Evolutionary conservation across 2,329 filamentous ascomycete genomes (phyloP).

Genomic region (Monosporascus sp.): DNA sequence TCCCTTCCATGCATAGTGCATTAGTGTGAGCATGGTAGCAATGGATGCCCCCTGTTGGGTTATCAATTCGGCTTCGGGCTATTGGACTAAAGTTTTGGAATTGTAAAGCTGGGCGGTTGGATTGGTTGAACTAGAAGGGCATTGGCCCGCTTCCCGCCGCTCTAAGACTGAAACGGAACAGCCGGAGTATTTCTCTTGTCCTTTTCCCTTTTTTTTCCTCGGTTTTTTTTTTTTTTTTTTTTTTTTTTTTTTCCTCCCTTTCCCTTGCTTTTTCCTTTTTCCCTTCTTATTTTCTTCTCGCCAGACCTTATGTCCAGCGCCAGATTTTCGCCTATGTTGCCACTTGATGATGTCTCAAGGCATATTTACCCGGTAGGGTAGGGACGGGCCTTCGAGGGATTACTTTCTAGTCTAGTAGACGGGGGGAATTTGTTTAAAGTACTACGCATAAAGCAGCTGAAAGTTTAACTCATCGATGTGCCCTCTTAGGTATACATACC

Average conservation of each 20-base stretch:
- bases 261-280: background rate
- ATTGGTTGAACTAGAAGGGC: background rate
- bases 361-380: background rate
- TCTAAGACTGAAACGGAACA: background rate
- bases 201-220: no score
- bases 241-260: background rate
- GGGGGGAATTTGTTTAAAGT: no score
- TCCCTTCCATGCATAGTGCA: no score
- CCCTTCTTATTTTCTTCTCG: background rate
- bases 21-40: no score
- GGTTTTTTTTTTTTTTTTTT: background rate
- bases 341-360: background rate
- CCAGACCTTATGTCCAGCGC: background rate
- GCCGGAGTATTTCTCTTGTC: background rate
- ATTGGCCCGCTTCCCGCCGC: background rate
- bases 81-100: background rate
- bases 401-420: no score
- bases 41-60: background rate
- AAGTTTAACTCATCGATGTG: background rate
- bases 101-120: background rate
- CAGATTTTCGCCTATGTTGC: background rate
- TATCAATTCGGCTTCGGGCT: background rate
- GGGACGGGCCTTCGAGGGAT: no score
- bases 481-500: background rate
- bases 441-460: background rate